phyloP scores from a whole-genome alignment of 2,329 filamentous ascomycete genomes.

The Alternaria sp. region DNA sequence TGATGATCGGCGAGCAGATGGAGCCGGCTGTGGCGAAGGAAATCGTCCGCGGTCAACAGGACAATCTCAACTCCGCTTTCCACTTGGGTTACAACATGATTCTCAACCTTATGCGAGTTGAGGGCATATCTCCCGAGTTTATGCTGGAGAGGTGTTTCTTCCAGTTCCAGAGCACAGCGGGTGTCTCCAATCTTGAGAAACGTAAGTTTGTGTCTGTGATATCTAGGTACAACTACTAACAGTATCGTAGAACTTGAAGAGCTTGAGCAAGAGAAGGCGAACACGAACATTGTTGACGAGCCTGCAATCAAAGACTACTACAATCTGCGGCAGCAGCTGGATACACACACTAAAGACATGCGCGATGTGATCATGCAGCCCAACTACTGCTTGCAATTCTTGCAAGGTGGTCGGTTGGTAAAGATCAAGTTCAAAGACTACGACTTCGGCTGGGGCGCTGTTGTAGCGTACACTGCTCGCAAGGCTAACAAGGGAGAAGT shows the following conservation, averaged over 20 bases:
- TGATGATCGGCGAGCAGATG: slow-evolving; percentile 98
- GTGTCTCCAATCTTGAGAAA: slow-evolving; percentile 83
- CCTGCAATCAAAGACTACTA: slow-evolving; percentile 93
- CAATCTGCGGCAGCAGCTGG: slow-evolving; percentile 83
- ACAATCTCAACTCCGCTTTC: slow-evolving; percentile 96
- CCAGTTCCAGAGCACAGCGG: slow-evolving; percentile 95
- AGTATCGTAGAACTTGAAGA: slow-evolving; percentile 71
- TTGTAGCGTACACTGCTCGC: slow-evolving; percentile 76
- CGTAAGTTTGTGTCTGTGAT: slow-evolving; percentile 41
- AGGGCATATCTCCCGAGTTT: slow-evolving; percentile 97
- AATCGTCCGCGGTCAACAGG: slow-evolving; percentile 95
- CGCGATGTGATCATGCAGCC: slow-evolving; percentile 90
- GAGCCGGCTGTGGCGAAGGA: slow-evolving; percentile 92
- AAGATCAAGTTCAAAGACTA: slow-evolving; percentile 79
- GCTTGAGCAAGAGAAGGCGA: slow-evolving; percentile 77
- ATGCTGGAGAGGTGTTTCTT: slow-evolving; percentile 99
- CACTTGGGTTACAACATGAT: slow-evolving; percentile 99
- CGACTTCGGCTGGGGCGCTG: slow-evolving; percentile 95
- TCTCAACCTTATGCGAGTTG: slow-evolving; percentile 93
- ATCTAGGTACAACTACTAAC: background rate
- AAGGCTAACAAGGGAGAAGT: slow-evolving; percentile 70
- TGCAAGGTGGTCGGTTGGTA: slow-evolving; percentile 87
- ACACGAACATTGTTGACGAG: slow-evolving; percentile 84
- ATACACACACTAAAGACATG: slow-evolving; percentile 87
- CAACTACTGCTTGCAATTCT: slow-evolving; percentile 81